Evolutionary conservation across 2,329 filamentous ascomycete genomes (phyloP).

Genomic region (Trichoderma sp.): DNA sequence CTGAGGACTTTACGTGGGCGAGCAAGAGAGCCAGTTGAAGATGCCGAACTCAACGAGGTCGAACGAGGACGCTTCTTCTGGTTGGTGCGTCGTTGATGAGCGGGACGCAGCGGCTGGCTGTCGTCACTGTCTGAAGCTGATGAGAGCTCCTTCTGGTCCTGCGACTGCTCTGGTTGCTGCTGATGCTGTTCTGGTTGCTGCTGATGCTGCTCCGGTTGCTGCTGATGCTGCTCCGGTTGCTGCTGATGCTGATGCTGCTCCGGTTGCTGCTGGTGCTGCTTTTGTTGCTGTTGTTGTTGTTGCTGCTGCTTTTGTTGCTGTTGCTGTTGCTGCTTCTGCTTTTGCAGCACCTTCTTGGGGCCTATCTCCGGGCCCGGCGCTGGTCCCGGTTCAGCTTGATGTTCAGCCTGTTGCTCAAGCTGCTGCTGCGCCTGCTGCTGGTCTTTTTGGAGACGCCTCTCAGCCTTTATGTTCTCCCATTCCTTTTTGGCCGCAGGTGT

Average conservation of each 20-base stretch:
- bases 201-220: constrained; percentile 14
- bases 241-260: background rate
- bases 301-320: no score
- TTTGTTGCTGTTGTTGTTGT: background rate
- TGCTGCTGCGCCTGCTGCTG: constrained; percentile 4
- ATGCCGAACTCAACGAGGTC: background rate
- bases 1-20: constrained; percentile 34
- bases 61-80: constrained; percentile 28
- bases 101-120: constrained; percentile 37
- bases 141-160: constrained; percentile 14
- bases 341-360: background rate
- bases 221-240: background rate
- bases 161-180: background rate
- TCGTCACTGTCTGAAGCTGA: constrained; percentile 30
- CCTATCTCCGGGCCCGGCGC: background rate
- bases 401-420: constrained; percentile 3
- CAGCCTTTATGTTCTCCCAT: constrained; percentile 39
- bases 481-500: constrained; percentile 39
- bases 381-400: background rate
- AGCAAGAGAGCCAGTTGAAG: constrained; percentile 11
- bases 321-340: background rate
- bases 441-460: constrained; percentile 17
- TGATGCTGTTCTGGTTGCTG: background rate
- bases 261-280: background rate
- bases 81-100: constrained; percentile 36